phyloP scores from a whole-genome alignment of 495 filamentous ascomycete genomes.

The Podospora australis region DNA sequence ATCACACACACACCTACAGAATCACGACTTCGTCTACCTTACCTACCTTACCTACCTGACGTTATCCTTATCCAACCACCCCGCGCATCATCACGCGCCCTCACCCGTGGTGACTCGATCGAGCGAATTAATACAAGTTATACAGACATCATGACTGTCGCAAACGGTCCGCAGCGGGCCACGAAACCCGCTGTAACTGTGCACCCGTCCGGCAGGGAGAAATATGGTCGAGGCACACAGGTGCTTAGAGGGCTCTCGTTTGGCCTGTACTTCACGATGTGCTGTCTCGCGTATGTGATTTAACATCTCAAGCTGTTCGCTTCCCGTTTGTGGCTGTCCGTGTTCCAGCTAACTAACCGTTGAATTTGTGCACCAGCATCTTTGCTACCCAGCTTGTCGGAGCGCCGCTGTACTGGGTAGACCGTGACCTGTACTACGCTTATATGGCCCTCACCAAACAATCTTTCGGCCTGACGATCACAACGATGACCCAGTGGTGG shows the following conservation, averaged over 20 bases:
- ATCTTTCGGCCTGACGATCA: slow-evolving; percentile 65
- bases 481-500: slow-evolving; percentile 77
- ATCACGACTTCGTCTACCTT: too few species aligned
- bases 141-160: slow-evolving; percentile 7
- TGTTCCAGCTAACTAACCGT: too few species aligned
- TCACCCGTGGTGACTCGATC: too few species aligned
- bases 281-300: slow-evolving; percentile 39
- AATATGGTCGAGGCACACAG: slow-evolving; percentile 62
- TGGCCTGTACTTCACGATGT: slow-evolving; percentile 56
- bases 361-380: slow-evolving; percentile 47
- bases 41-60: too few species aligned
- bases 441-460: slow-evolving; percentile 76
- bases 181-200: not conserved
- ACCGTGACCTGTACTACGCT: slow-evolving; percentile 63
- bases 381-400: slow-evolving; percentile 60
- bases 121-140: too few species aligned
- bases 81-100: too few species aligned
- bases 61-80: too few species aligned
- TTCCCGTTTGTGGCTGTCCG: not conserved
- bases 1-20: too few species aligned
- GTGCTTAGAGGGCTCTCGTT: slow-evolving; percentile 57
- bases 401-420: slow-evolving; percentile 61
- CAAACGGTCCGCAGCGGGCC: too few species aligned
- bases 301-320: slow-evolving; percentile 3
- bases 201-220: slow-evolving; percentile 60